Conservation (phyloP, 139 green algal species). For the Volvox reticuliferus region DNA sequence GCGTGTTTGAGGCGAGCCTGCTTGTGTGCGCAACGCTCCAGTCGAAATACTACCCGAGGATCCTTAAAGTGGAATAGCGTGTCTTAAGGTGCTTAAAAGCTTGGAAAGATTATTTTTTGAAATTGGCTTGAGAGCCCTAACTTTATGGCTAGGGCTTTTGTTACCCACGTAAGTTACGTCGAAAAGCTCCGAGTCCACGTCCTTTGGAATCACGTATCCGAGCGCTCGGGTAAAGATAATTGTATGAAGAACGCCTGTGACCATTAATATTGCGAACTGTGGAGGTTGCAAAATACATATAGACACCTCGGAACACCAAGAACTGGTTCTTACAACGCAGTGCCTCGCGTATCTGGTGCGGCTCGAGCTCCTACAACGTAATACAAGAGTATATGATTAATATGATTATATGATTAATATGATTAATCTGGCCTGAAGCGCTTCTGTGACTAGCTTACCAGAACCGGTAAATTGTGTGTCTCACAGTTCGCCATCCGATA, state of each 20-base stretch:
- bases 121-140: no score
- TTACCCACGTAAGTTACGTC: slow-evolving; percentile 91
- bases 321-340: slow-evolving; percentile 75
- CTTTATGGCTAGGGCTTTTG: slow-evolving; percentile 11
- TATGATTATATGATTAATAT: no score
- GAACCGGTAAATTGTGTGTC: slow-evolving; percentile 52
- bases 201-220: slow-evolving; percentile 82
- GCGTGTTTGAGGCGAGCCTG: no score
- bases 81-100: no score
- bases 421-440: no score
- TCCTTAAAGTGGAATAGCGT: no score
- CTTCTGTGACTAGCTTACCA: slow-evolving; percentile 42
- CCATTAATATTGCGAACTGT: neutral
- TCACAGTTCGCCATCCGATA: slow-evolving; percentile 66
- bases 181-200: slow-evolving; percentile 93
- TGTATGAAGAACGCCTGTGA: slow-evolving; percentile 89
- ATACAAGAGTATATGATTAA: neutral
- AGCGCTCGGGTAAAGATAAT: slow-evolving; percentile 95
- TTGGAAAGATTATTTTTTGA: no score
- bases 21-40: no score
- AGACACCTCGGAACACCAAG: neutral
- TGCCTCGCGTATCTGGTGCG: slow-evolving; percentile 84
- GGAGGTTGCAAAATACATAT: no score
- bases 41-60: no score
- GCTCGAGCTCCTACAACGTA: slow-evolving; percentile 77